These are phyloP conservation scores for Hanseniaspora occidentalis DNA, from an alignment of 805 yeast genomes.

Conservation along the genomic window DNA sequence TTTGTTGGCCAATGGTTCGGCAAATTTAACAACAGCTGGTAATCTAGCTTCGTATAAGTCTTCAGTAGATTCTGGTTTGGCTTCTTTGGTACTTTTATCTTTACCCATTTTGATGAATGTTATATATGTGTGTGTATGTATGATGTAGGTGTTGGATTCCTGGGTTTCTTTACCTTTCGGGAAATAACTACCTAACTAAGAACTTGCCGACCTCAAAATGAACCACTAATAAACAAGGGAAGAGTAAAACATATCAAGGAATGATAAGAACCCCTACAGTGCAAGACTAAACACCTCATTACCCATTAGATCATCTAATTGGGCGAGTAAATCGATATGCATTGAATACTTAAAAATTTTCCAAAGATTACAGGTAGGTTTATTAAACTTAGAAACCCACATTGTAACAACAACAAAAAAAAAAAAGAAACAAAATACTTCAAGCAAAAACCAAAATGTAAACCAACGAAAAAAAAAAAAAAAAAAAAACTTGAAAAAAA, in stretches of 20 bases:
- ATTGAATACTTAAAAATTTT: no score
- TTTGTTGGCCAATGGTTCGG: slow-evolving; percentile 90
- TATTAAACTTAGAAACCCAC: neutral
- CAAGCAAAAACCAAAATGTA: neutral
- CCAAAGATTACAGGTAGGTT: neutral
- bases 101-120: neutral
- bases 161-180: no score
- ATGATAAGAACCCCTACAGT: no score
- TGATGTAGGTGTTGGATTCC: no score
- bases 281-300: no score
- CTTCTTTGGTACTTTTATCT: slow-evolving; percentile 17
- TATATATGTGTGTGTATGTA: neutral
- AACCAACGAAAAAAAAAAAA: neutral
- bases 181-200: no score
- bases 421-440: neutral
- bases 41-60: slow-evolving; percentile 89
- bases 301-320: no score
- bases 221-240: no score
- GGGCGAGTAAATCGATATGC: no score
- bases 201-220: no score
- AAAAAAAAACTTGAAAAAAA: neutral
- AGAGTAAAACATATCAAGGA: no score
- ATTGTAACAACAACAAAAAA: neutral
- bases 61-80: slow-evolving; percentile 22
- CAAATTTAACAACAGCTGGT: slow-evolving; percentile 84